Percentiles rank a stretch among this genome's conserved stretches.
These are phyloP conservation scores for Suillus fuscotomentosus DNA, from an alignment of 768 basidiomycete genomes.

Conservation along the genomic window DNA sequence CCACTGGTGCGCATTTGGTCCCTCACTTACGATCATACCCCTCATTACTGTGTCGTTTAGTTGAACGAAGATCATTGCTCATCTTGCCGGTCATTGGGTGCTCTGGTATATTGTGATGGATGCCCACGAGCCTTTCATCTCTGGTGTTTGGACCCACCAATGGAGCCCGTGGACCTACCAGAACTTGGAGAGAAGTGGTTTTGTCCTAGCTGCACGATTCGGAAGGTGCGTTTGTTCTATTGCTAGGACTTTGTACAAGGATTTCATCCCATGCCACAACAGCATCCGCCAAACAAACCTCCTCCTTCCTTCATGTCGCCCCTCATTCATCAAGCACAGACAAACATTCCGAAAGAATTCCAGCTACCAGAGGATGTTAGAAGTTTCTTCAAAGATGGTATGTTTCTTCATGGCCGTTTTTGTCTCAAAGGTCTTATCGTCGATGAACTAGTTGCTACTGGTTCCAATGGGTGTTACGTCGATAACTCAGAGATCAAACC, in stretches of 20 bases:
- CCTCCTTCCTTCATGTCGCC: conserved; percentile 67
- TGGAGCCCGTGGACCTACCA: conserved; percentile 84
- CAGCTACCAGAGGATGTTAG: conserved; percentile 85
- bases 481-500: conserved; percentile 76
- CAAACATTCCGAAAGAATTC: conserved; percentile 74
- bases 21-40: conserved; percentile 4
- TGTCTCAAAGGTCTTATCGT: conserved; percentile 15
- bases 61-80: conserved; percentile 85
- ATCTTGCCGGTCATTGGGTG: conserved; percentile 76
- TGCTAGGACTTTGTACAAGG: neutral
- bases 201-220: conserved; percentile 68
- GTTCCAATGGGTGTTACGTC: conserved; percentile 79
- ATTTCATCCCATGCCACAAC: conserved; percentile 11
- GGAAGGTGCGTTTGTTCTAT: conserved; percentile 49
- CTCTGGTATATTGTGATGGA: conserved; percentile 94
- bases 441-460: conserved; percentile 61
- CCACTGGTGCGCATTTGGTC: conserved; percentile 34
- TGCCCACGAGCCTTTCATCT: conserved; percentile 96
- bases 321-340: conserved; percentile 68
- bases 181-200: conserved; percentile 72
- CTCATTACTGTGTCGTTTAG: conserved; percentile 29
- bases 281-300: conserved; percentile 71
- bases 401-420: conserved; percentile 22
- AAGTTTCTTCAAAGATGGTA: conserved; percentile 84
- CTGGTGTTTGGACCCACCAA: conserved; percentile 94